Conservation (phyloP, 148 eudicot genomes). For the Oxyria digyna region DNA sequence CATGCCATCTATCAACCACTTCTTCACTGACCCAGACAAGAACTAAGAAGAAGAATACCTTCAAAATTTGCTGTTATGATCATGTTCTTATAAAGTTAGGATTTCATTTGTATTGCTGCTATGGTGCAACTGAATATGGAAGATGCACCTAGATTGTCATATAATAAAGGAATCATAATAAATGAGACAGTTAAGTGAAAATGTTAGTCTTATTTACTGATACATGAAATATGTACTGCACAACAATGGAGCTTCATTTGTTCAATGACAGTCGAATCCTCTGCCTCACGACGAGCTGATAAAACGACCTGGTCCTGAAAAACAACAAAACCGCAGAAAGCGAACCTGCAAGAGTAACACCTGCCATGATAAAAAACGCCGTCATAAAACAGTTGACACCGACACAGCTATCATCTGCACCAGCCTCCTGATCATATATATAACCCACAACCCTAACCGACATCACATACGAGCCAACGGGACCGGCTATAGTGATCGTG, state of each 20-base stretch:
- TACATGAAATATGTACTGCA: too few species aligned
- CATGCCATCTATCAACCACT: slow-evolving; percentile 39
- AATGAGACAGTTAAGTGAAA: too few species aligned
- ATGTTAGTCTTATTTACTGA: too few species aligned
- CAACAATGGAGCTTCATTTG: neutral
- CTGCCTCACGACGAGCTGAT: slow-evolving; percentile 22
- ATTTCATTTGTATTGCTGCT: neutral
- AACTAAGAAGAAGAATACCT: slow-evolving; percentile 7
- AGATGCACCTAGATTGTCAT: neutral
- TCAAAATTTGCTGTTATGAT: neutral
- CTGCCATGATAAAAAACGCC: slow-evolving; percentile 56
- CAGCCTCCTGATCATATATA: slow-evolving; percentile 49
- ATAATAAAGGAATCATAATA: too few species aligned
- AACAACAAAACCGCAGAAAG: slow-evolving; percentile 33
- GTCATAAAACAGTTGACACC: slow-evolving; percentile 50
- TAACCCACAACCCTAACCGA: slow-evolving; percentile 75
- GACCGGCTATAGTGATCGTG: slow-evolving; percentile 74
- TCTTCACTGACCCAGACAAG: slow-evolving; percentile 21
- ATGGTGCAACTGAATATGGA: neutral
- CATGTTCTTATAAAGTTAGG: neutral
- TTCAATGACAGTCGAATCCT: slow-evolving; percentile 14
- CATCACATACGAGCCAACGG: slow-evolving; percentile 61
- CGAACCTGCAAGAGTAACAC: slow-evolving; percentile 36
- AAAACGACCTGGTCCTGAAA: slow-evolving; percentile 38
- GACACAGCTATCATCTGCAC: slow-evolving; percentile 24